Evolutionary conservation across 1,284 basidiomycete genomes (phyloP), one percentile per base, ranked within the genome.

Genomic region (Laetiporus sulphureus): DNA sequence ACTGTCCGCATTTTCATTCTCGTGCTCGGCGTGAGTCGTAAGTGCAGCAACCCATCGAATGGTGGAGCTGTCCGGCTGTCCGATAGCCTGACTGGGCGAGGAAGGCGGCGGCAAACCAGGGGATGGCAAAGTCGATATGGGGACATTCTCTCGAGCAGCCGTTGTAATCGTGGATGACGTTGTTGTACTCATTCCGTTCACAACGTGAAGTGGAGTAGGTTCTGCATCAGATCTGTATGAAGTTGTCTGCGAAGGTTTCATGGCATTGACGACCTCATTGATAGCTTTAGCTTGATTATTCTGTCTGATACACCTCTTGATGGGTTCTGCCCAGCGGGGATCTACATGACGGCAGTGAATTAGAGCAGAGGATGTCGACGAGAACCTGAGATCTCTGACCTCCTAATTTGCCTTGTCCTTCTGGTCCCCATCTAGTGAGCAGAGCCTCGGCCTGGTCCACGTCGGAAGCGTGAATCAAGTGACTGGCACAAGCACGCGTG

Each of bases 381-480:
- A 12, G 33, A n/a, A n/a, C 18, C 23, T 7, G 13, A n/a, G 35
- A 16, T 23, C 20, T 29, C 48, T 41, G 33, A 91, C 91, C 86
- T 67, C 87, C 89, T 32, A 94, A 67, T 66, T 96, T 97, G 47
- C 91, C 91, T 56, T 93, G 67, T 25, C 91, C 87, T 63, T 97
- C 92, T 35, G 87, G 82, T 25, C 88, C 84, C 93, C 94, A 96
- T 47, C 91, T 74, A 51, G 78, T 82, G 40, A 97, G 77, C 44
- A 97, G 75, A 23, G 87, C 91, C 59, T 91, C 88, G 22, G 91
- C 83, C 62, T 97, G 91, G 64, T 92, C 90, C 18, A 82, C 89
- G 63, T 95, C 90, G 44, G 90, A 93, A 15, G 94, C 91, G 65
- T 97, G 93, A 18, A 94, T 83, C 46, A 95, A 75, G 64, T 97